Evolutionary conservation across 1,284 basidiomycete species (phyloP).

Genomic region (Tremellales sp.): DNA sequence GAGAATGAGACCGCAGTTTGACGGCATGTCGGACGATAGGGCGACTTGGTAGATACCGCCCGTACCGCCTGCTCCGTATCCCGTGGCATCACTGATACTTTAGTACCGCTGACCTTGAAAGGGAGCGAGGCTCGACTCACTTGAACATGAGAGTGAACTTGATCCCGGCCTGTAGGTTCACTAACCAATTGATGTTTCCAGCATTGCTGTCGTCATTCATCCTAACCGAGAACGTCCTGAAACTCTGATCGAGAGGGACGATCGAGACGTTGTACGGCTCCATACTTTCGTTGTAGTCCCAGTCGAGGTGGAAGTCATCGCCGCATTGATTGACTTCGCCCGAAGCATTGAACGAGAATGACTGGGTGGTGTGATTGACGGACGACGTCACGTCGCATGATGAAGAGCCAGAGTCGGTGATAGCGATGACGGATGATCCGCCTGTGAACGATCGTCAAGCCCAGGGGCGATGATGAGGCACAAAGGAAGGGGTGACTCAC

Average conservation of each 20-base stretch:
- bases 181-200: constrained; percentile 18
- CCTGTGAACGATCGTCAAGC: constrained; percentile 58
- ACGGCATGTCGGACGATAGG: background rate
- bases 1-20: background rate
- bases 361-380: constrained; percentile 20
- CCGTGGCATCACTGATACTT: constrained; percentile 2
- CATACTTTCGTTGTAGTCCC: constrained; percentile 20
- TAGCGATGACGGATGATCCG: constrained; percentile 49
- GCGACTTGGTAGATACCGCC: constrained; percentile 29
- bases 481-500: constrained; percentile 8
- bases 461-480: background rate
- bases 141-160: constrained; percentile 36
- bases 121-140: constrained; percentile 20
- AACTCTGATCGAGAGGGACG: constrained; percentile 29
- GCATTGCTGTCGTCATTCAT: constrained; percentile 8
- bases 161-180: constrained; percentile 27
- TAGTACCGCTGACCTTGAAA: background rate
- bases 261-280: constrained; percentile 33
- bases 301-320: constrained; percentile 24
- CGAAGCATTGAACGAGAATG: constrained; percentile 30
- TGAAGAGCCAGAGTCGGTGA: constrained; percentile 2
- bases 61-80: constrained; percentile 29
- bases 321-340: constrained; percentile 25
- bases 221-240: constrained; percentile 24
- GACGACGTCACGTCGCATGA: constrained; percentile 13